A percentile compares a stretch with the other conserved stretches of the same genome.
Evolutionary conservation across 306 rosid species (phyloP).

Genomic region (peach (Prunus persica)): Prunus_persica_NCBIv2 NC_034010.1:6260501-6261000

Average conservation of each 20-base stretch:
- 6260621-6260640: too few relatives aligned
- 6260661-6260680: too few relatives aligned
- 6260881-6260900: neutral
- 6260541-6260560: neutral
- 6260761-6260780: neutral
- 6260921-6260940: neutral
- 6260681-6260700: neutral
- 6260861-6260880: slow-evolving; percentile 11
- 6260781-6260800: neutral
- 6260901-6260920: neutral
- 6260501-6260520: neutral
- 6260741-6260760: neutral
- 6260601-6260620: too few relatives aligned
- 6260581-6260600: neutral
- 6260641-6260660: too few relatives aligned
- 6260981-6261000: neutral
- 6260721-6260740: neutral
- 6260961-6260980: slow-evolving; percentile 7
- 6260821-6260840: slow-evolving; percentile 12
- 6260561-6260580: neutral
- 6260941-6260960: neutral
- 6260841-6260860: slow-evolving; percentile 1
- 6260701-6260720: neutral
- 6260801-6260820: slow-evolving; percentile 7
- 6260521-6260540: neutral